Base-by-base conservation (phyloP, 208 protist genomes). In the Leishmania lainsoni region DNA sequence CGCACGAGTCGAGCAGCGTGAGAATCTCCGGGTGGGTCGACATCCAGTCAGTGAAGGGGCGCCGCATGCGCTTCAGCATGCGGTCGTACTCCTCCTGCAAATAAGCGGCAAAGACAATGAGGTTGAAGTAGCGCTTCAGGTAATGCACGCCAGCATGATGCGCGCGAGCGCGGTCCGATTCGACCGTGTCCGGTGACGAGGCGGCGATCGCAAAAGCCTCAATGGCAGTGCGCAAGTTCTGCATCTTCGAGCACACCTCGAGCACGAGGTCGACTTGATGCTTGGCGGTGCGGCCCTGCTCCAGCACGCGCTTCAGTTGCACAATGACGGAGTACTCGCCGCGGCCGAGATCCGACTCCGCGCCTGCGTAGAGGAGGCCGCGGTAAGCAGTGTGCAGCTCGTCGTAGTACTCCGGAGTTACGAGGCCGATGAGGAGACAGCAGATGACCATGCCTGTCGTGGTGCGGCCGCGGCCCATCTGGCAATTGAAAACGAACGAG, bases 401-500 rank as follows among this genome's bases (percentile, higher is more conserved):
- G 74, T 94, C 87, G 86, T 95, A 97, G 86, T 97, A 97, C 84
- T 92, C 90, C 26, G 92, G 94, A 1, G 92, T 94, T 8, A 94
- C 92, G 8, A 93, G 85, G 16, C 94, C 94, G 61, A 97, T 96
- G 59, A 97, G 78, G 32, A 97, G 83, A 75, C 91, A 95, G 86
- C 94, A 97, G 26, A 97, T 82, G 70, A 97, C 94, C 94, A 97
- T 97, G 5, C 94, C 94, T 4, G 94, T 97, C 61, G 94, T 97
- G 32, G 94, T 97, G 75, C 94, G 94, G 22, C 94, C 94, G 16
- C 94, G 91, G 35, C 94, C 94, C 94, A 97, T 97, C 83, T 97
- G 94, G 73, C 94, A 97, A 80, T 97, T 97, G 80, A 97, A 97
- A 45, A 97, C 92, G 79, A 97, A 97, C 16, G 94, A 97, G 8